phyloP scores from a whole-genome alignment of 2,329 filamentous ascomycete genomes.

The Ophiobolus disseminans region DNA sequence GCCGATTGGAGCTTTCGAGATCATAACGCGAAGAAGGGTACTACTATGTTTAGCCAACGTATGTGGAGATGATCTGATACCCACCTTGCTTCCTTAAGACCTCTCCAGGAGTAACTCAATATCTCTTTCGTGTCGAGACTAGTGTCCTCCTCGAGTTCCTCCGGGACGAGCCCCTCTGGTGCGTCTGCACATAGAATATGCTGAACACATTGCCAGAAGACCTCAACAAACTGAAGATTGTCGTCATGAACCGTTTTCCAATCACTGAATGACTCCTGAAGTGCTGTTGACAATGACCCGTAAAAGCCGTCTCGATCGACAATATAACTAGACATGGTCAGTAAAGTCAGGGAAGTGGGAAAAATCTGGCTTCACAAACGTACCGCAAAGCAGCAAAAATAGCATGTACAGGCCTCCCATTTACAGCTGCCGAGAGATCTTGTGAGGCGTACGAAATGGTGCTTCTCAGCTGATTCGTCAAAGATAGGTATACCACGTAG shows the following conservation, averaged over 20 bases:
- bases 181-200: slow-evolving; percentile 90
- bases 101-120: slow-evolving; percentile 92
- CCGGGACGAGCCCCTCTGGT: slow-evolving; percentile 83
- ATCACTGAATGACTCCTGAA: slow-evolving; percentile 12
- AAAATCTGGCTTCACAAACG: background rate
- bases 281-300: slow-evolving; percentile 14
- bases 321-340: slow-evolving; percentile 53
- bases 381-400: slow-evolving; percentile 49
- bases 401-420: slow-evolving; percentile 56
- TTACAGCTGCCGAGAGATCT: slow-evolving; percentile 69
- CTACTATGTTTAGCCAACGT: slow-evolving; percentile 53
- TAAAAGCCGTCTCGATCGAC: slow-evolving; percentile 52
- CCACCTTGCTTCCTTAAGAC: slow-evolving; percentile 91
- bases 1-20: slow-evolving; percentile 48
- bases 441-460: slow-evolving; percentile 69
- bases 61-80: slow-evolving; percentile 9
- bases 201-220: slow-evolving; percentile 79
- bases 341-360: no score
- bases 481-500: slow-evolving; percentile 61
- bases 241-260: slow-evolving; percentile 59
- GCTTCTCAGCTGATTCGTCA: slow-evolving; percentile 68
- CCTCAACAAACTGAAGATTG: slow-evolving; percentile 66
- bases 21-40: slow-evolving; percentile 66
- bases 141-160: slow-evolving; percentile 74
- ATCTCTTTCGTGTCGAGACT: slow-evolving; percentile 85